Conservation (phyloP, 768 basidiomycete genomes). For the Pisolithus microcarpus region DNA sequence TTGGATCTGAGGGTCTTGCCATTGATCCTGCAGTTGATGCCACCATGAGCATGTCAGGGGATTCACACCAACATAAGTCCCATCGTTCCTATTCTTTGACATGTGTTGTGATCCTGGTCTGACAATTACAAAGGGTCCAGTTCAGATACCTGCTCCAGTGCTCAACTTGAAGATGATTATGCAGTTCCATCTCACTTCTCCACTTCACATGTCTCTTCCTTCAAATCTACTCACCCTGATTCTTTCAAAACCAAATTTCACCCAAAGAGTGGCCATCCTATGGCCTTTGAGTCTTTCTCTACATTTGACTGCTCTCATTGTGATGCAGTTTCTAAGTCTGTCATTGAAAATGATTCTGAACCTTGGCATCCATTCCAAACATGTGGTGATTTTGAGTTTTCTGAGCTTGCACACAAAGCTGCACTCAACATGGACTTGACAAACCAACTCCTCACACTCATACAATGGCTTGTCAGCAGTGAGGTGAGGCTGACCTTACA, state of each 20-base stretch:
- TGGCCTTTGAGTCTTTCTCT: neutral
- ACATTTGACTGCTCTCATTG: neutral
- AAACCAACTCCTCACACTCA: neutral
- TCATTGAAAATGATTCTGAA: neutral
- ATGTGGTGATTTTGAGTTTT: slow-evolving; percentile 5
- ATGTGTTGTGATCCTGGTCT: neutral
- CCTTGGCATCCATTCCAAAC: slow-evolving; percentile 5
- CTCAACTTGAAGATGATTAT: neutral
- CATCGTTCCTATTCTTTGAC: neutral
- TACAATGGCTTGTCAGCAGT: neutral
- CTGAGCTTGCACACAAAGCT: slow-evolving; percentile 2
- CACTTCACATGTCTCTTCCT: neutral
- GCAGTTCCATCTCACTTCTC: neutral
- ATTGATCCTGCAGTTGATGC: neutral
- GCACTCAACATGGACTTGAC: slow-evolving; percentile 3
- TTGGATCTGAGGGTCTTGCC: too few relatives aligned
- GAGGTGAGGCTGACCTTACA: neutral
- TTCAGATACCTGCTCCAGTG: neutral
- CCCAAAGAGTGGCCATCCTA: neutral
- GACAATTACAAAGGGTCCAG: neutral
- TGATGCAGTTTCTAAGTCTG: neutral
- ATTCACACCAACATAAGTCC: neutral
- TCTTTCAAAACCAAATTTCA: slow-evolving; percentile 7
- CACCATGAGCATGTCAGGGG: neutral
- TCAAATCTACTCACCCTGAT: neutral